phyloP scores from a whole-genome alignment of 148 eudicot genomes.

The Dianthus caryophyllus region DNA sequence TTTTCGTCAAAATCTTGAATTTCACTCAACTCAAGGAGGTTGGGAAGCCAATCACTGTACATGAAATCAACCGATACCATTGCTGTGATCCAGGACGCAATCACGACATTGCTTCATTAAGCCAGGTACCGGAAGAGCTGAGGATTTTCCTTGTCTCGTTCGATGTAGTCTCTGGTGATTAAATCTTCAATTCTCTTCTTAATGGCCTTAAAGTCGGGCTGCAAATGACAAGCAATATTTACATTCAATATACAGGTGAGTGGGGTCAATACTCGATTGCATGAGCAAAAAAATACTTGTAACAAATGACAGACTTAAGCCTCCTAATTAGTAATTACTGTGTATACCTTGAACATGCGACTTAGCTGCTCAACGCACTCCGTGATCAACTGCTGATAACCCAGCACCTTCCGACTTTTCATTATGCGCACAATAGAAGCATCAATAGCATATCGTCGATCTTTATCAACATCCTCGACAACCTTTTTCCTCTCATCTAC shows the following conservation, averaged over 20 bases:
- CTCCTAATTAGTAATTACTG: no score
- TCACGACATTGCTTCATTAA: slow-evolving; percentile 10
- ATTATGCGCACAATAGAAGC: slow-evolving; percentile 42
- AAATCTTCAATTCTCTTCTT: slow-evolving; percentile 45
- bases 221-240: slow-evolving; percentile 14
- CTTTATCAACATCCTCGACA: slow-evolving; percentile 51
- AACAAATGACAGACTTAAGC: no score
- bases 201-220: slow-evolving; percentile 49
- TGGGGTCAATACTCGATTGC: no score
- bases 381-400: slow-evolving; percentile 36
- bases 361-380: slow-evolving; percentile 48
- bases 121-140: slow-evolving; percentile 42
- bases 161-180: slow-evolving; percentile 40
- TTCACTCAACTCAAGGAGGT: not conserved
- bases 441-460: slow-evolving; percentile 45
- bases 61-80: slow-evolving; percentile 10
- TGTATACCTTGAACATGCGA: slow-evolving; percentile 45
- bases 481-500: slow-evolving; percentile 44
- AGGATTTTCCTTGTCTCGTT: slow-evolving; percentile 43
- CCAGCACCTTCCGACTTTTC: slow-evolving; percentile 41
- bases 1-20: no score
- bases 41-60: slow-evolving; percentile 21
- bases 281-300: no score
- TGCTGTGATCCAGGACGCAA: not conserved
- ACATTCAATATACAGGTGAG: no score